phyloP scores from a whole-genome alignment of 768 basidiomycete species.

The Tylopilus subfusipes region DNA sequence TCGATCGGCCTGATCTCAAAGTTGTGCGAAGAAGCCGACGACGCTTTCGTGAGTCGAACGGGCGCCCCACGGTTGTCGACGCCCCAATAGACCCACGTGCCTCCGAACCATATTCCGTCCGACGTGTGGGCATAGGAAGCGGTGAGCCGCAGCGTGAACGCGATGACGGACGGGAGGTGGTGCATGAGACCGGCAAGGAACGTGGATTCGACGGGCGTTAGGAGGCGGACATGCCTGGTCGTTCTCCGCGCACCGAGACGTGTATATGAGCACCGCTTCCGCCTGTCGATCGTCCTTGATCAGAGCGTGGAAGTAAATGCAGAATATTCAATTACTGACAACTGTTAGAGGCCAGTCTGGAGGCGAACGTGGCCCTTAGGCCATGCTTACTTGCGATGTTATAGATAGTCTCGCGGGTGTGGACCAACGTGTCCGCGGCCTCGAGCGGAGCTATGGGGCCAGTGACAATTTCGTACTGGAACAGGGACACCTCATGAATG shows the following conservation, averaged over 20 bases:
- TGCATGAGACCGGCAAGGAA: constrained; percentile 60
- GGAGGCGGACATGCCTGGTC: neutral
- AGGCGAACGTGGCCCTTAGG: constrained; percentile 63
- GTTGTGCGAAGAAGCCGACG: constrained; percentile 47
- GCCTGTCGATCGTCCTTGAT: neutral
- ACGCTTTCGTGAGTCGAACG: constrained; percentile 50
- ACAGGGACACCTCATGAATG: neutral
- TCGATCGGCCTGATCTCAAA: constrained; percentile 64
- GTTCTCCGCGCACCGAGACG: constrained; percentile 40
- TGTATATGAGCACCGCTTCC: constrained; percentile 44
- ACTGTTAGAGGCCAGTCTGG: constrained; percentile 44
- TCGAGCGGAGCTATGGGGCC: too few species aligned
- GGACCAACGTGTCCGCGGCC: constrained; percentile 27
- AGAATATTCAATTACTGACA: constrained; percentile 18
- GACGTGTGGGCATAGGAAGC: constrained; percentile 46
- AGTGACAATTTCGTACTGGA: constrained; percentile 63
- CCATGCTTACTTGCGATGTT: constrained; percentile 64
- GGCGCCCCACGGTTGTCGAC: constrained; percentile 30
- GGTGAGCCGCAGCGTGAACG: constrained; percentile 54
- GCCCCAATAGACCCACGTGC: too few species aligned
- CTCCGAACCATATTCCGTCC: too few species aligned
- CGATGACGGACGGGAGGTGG: constrained; percentile 19
- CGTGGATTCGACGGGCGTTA: constrained; percentile 48
- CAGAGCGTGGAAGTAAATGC: neutral
- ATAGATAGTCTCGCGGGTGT: constrained; percentile 63